Base-by-base conservation (phyloP, 768 basidiomycete species). In the Collybia sp. region DNA sequence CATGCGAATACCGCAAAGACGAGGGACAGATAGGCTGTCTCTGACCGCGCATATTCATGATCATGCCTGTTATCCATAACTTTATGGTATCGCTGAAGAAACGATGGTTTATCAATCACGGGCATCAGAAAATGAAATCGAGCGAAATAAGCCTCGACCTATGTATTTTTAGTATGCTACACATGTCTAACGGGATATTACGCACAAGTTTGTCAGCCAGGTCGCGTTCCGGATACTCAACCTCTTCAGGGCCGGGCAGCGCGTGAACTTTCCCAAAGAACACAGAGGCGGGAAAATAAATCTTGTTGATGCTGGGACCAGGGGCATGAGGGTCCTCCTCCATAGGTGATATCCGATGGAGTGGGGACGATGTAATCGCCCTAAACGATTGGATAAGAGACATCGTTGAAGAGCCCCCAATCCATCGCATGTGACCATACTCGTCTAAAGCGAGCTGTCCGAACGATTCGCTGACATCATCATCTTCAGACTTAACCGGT, bases 1-100 rank as follows among this genome's bases (percentile, higher is more conserved):
- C 89, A 86, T n/a, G 93, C 88, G 59, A 93, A 94, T 19, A 93
- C 75, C n/a, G 89, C 83, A 58, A 93, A 94, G 32, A 93, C 67
- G 30, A 92, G 76, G 11, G 88, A 80, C 13, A 89, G 71, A 66
- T 94, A 94, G 4, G 88, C 77, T 0, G 85, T 77, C 52, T 92
- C 79, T 6, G 69, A 64, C 36, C 82, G 76, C 42, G 77, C 72
- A 40, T 82, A 63, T 32, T 65, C 54, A 12, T 65, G 61, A 50
- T 89, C 80, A 45, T 71, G 59, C 34, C 71, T 73, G 58, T 75
- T 82, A 54, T 83, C 80, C 90, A 94, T 94, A 35, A 93, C 61
- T 42, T 71, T 70, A 44, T 71, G 73, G 63, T 90, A 94, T 53
- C 79, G 76, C 34, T 67, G 69, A 65, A 92, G 66, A 65, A 95